A percentile compares a stretch with the other conserved stretches of the same genome.
phyloP scores from a whole-genome alignment of 257 asterid species.

The Gentiana straminea region DNA sequence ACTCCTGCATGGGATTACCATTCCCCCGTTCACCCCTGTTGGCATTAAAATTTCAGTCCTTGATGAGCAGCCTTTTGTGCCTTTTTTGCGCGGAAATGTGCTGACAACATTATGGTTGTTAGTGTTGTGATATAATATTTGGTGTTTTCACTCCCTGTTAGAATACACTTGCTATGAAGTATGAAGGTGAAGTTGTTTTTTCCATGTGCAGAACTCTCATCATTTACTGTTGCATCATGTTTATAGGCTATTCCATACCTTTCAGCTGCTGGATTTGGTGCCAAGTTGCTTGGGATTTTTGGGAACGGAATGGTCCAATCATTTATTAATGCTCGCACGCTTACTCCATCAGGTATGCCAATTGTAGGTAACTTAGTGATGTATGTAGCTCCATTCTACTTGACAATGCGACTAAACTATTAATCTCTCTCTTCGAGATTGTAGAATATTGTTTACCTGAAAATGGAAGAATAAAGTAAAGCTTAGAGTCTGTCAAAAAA shows the following conservation, averaged over 20 bases:
- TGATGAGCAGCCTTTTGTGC: too few species aligned
- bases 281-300: slow-evolving; percentile 90
- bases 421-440: not conserved
- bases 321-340: slow-evolving; percentile 80
- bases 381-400: not conserved
- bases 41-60: too few species aligned
- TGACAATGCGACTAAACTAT: not conserved
- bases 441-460: not conserved
- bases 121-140: not conserved
- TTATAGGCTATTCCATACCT: slow-evolving; percentile 82
- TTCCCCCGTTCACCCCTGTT: too few species aligned
- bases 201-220: not conserved
- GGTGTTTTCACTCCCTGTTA: not conserved
- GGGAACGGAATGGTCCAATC: slow-evolving; percentile 99
- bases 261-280: slow-evolving; percentile 98
- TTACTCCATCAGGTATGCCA: slow-evolving; percentile 60
- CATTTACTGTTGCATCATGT: slow-evolving; percentile 11
- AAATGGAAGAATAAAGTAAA: not conserved
- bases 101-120: too few species aligned
- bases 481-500: not conserved
- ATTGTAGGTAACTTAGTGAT: slow-evolving; percentile 4
- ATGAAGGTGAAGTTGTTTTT: not conserved
- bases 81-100: too few species aligned
- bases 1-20: too few species aligned
- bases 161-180: not conserved